Evolutionary conservation across 345 rosid genomes (phyloP).

Genomic region (Bretschneidera sinensis): DNA sequence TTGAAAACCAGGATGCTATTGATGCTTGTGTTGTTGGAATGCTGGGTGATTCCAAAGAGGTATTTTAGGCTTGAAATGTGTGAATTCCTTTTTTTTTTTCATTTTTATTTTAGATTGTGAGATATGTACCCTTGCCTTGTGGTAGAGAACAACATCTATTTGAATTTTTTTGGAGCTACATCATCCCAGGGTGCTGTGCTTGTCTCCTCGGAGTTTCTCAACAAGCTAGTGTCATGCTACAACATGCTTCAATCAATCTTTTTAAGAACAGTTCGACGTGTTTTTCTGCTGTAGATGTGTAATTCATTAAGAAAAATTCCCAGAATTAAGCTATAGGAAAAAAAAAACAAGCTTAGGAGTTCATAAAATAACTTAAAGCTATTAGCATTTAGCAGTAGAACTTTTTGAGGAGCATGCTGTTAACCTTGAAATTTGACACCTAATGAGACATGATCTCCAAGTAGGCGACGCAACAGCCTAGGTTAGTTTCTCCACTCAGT

Average conservation of each 20-base stretch:
- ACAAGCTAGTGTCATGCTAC: background rate
- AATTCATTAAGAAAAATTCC: background rate
- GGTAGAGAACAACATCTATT: background rate
- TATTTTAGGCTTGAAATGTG: background rate
- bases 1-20: constrained; percentile 79
- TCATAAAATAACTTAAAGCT: no score
- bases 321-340: no score
- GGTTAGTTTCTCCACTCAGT: background rate
- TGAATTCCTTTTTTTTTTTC: no score
- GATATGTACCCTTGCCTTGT: background rate
- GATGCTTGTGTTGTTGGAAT: constrained; percentile 33
- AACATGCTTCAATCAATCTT: background rate
- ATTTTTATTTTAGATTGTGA: no score
- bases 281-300: background rate
- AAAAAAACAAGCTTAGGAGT: no score
- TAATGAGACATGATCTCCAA: no score
- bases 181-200: background rate
- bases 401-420: no score
- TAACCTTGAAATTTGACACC: no score
- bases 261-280: background rate
- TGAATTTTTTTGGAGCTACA: background rate
- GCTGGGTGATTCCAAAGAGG: constrained; percentile 33
- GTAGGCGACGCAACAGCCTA: background rate
- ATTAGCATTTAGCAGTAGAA: no score
- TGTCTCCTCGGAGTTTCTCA: background rate